Conservation (phyloP, 2,329 filamentous ascomycete genomes). For the Aspergillus floridensis region DNA sequence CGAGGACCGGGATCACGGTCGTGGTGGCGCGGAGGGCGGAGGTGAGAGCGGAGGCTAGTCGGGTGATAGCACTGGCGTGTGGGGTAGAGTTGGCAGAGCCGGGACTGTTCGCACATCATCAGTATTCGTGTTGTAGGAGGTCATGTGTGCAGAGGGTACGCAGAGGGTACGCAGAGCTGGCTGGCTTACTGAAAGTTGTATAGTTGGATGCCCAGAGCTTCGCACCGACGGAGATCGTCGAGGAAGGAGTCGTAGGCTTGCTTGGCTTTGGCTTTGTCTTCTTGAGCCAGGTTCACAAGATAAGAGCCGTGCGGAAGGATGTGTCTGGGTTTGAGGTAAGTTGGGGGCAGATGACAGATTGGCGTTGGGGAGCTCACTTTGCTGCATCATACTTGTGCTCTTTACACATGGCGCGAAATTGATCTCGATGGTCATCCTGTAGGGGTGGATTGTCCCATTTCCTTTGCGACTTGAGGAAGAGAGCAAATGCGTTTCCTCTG, state of each 20-base stretch:
- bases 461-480: constrained; percentile 94
- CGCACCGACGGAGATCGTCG: constrained; percentile 83
- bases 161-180: not conserved
- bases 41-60: constrained; percentile 82
- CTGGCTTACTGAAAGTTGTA: constrained; percentile 82
- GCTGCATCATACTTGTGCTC: constrained; percentile 68
- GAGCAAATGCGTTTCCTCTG: constrained; percentile 83
- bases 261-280: constrained; percentile 72
- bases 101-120: constrained; percentile 49
- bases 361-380: constrained; percentile 37
- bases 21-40: constrained; percentile 72
- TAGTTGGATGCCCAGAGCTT: constrained; percentile 78
- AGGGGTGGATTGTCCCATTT: constrained; percentile 89
- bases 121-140: not conserved
- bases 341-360: not conserved
- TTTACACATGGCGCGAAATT: constrained; percentile 68
- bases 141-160: not conserved
- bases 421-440: constrained; percentile 61
- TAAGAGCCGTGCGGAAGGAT: constrained; percentile 93
- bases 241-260: constrained; percentile 85
- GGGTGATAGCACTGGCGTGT: constrained; percentile 66
- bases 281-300: constrained; percentile 90
- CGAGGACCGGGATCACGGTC: constrained; percentile 77
- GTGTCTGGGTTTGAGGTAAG: constrained; percentile 47
- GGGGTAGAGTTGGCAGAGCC: constrained; percentile 72